Evolutionary conservation across 805 yeast genomes (phyloP).

Genomic region (Ogataea allantospora): DNA sequence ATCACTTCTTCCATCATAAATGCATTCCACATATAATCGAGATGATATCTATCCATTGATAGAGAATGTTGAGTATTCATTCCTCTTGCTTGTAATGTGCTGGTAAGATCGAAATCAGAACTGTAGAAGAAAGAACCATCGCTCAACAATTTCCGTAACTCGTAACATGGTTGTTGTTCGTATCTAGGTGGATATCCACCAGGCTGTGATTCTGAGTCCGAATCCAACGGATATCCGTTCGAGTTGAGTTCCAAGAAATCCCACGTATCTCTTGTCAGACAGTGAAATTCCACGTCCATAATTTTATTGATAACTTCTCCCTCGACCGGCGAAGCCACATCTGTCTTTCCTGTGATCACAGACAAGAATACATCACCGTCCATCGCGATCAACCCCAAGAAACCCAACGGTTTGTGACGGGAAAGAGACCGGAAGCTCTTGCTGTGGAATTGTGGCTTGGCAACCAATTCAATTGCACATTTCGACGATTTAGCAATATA

Average conservation of each 20-base stretch:
- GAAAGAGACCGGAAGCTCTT: constrained; percentile 43
- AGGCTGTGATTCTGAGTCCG: constrained; percentile 34
- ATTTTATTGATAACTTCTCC: constrained; percentile 80
- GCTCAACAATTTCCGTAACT: constrained; percentile 69
- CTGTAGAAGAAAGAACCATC: constrained; percentile 93
- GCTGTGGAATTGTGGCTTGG: constrained; percentile 37
- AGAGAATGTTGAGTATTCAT: constrained; percentile 41
- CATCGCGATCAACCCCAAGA: constrained; percentile 77
- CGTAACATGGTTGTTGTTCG: constrained; percentile 80
- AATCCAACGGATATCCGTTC: constrained; percentile 61
- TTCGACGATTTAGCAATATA: constrained; percentile 35
- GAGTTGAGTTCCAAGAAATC: constrained; percentile 71
- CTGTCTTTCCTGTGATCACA: constrained; percentile 69
- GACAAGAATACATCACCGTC: constrained; percentile 70
- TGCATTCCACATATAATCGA: constrained; percentile 95
- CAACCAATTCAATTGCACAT: constrained; percentile 51
- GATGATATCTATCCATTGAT: constrained; percentile 61
- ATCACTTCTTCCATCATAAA: constrained; percentile 84
- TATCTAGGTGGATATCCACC: constrained; percentile 26
- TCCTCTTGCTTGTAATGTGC: constrained; percentile 78
- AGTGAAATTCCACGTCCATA: constrained; percentile 81
- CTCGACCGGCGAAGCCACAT: constrained; percentile 80
- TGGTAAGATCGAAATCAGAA: constrained; percentile 87
- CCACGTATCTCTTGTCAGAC: constrained; percentile 71
- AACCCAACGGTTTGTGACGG: constrained; percentile 54